Evolutionary conservation across 108 stramenopile species (phyloP).

Genomic region (Nitzschia sp.): DNA sequence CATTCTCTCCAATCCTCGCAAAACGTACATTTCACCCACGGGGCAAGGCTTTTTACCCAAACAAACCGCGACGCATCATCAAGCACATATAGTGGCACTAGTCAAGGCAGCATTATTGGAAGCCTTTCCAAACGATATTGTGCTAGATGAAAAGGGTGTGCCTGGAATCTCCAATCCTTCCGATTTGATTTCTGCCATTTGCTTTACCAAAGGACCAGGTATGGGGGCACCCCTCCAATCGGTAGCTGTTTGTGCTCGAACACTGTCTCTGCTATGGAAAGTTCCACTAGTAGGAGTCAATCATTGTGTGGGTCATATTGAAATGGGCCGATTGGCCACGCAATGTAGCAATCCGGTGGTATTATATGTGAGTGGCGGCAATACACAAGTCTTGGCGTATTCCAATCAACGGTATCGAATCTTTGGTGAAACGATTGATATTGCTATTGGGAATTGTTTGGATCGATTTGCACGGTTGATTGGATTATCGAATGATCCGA

Average conservation of each 20-base stretch:
- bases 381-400: slow-evolving; percentile 98
- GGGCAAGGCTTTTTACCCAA: slow-evolving; percentile 97
- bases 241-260: slow-evolving; percentile 91
- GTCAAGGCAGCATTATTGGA: slow-evolving; percentile 87
- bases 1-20: slow-evolving; percentile 91
- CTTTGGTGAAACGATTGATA: slow-evolving; percentile 99
- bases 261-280: slow-evolving; percentile 85
- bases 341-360: slow-evolving; percentile 90
- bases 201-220: slow-evolving; percentile 96
- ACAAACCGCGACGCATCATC: slow-evolving; percentile 98
- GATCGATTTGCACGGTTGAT: slow-evolving; percentile 97
- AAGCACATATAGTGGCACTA: slow-evolving; percentile 91
- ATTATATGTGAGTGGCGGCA: slow-evolving; percentile 97
- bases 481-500: slow-evolving; percentile 95
- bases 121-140: slow-evolving; percentile 65
- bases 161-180: slow-evolving; percentile 2
- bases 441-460: slow-evolving; percentile 99
- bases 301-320: slow-evolving; percentile 99
- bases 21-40: slow-evolving; percentile 93
- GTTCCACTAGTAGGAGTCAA: slow-evolving; percentile 94
- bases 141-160: background rate
- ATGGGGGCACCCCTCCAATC: slow-evolving; percentile 98
- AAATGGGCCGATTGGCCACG: slow-evolving; percentile 98
- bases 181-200: slow-evolving; percentile 63
- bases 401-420: slow-evolving; percentile 91